Conservation (phyloP, 225 moss, liverwort and hornwort genomes). For the Pseudoscleropodium purum region DNA sequence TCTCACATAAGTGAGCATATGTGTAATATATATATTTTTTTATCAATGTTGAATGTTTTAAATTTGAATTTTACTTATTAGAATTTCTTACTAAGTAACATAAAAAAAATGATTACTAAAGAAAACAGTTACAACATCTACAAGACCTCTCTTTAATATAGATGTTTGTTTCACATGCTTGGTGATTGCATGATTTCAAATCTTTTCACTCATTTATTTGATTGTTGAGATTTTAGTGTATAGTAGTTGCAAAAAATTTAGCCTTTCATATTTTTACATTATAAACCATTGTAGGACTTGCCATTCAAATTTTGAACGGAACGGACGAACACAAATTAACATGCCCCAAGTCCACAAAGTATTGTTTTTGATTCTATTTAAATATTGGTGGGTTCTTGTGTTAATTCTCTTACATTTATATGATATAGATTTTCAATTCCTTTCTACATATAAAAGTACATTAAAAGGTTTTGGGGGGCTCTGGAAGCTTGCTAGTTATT, state of each 20-base stretch:
- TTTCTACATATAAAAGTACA: too few relatives aligned
- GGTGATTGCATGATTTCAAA: neutral
- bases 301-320: neutral
- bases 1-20: neutral
- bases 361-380: neutral
- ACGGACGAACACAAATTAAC: neutral
- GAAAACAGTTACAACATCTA: too few relatives aligned
- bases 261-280: too few relatives aligned
- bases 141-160: neutral
- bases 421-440: neutral
- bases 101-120: neutral
- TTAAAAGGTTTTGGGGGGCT: too few relatives aligned
- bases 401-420: neutral
- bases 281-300: accelerated
- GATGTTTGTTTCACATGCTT: neutral
- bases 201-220: neutral
- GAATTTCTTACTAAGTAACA: too few relatives aligned
- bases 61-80: neutral
- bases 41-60: neutral
- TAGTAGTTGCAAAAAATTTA: neutral
- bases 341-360: neutral
- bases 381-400: neutral
- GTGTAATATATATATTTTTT: too few relatives aligned
- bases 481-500: too few relatives aligned
- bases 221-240: neutral